Conservation (phyloP, 2,329 filamentous ascomycete species). For the Pseudopyricularia javanii region DNA sequence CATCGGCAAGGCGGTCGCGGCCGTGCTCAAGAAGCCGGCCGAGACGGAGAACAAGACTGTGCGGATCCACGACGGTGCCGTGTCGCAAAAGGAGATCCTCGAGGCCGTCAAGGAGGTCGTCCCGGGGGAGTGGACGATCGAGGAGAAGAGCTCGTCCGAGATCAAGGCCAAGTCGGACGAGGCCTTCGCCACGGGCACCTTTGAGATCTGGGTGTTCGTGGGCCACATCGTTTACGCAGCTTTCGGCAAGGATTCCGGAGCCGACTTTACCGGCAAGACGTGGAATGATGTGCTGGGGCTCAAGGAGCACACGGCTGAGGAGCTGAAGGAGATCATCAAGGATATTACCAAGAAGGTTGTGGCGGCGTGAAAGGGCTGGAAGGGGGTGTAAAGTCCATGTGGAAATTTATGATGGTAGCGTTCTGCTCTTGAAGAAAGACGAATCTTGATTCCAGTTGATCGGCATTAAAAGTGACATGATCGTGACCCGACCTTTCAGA, state of each 20-base stretch:
- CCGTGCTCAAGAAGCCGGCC: background rate
- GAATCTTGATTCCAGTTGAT: no score
- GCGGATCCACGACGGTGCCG: slow-evolving; percentile 34
- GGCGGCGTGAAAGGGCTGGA: background rate
- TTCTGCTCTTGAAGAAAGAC: no score
- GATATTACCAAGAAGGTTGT: background rate
- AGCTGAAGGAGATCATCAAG: slow-evolving; percentile 1
- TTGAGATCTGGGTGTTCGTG: slow-evolving; percentile 6
- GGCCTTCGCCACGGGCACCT: slow-evolving; percentile 26
- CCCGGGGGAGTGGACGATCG: slow-evolving; percentile 33
- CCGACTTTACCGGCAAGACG: slow-evolving; percentile 10
- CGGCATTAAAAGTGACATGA: no score
- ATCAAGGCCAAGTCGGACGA: slow-evolving; percentile 22
- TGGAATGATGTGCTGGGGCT: slow-evolving; percentile 33
- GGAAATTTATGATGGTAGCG: no score
- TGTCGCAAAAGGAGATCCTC: slow-evolving; percentile 32
- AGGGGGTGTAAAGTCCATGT: no score
- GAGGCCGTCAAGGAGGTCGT: slow-evolving; percentile 38
- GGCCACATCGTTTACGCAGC: background rate
- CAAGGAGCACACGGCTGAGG: slow-evolving; percentile 17
- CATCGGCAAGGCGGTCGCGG: slow-evolving; percentile 2
- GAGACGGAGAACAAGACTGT: background rate
- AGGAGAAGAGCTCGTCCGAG: slow-evolving; percentile 18
- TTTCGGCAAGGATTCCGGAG: slow-evolving; percentile 17
- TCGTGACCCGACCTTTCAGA: no score